Percentiles rank a stretch among this genome's conserved stretches.
phyloP scores from a whole-genome alignment of 768 basidiomycete genomes.

The Epithele typhae region DNA sequence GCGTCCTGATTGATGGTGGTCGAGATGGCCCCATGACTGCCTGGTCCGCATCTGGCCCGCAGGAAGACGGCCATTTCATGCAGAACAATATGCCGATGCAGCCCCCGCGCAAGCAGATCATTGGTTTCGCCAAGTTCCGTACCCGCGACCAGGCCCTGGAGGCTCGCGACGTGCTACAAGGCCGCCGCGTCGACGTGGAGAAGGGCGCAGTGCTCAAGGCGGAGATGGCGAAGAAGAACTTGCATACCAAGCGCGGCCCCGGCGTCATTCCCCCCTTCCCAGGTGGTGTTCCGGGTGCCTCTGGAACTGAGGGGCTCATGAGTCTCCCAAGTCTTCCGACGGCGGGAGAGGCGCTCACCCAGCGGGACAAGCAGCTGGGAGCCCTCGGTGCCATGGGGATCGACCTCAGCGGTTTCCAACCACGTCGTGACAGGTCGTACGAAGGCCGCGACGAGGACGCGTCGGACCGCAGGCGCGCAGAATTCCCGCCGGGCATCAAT shows the following conservation, averaged over 20 bases:
- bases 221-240: slow-evolving; percentile 99
- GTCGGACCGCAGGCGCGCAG: slow-evolving; percentile 33
- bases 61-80: slow-evolving; percentile 33
- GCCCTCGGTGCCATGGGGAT: slow-evolving; percentile 28
- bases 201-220: slow-evolving; percentile 93
- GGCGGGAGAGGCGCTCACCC: slow-evolving; percentile 15
- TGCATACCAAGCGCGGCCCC: slow-evolving; percentile 82
- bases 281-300: slow-evolving; percentile 11
- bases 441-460: slow-evolving; percentile 46
- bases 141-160: slow-evolving; percentile 82
- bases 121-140: slow-evolving; percentile 96
- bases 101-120: slow-evolving; percentile 81
- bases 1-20: slow-evolving; percentile 75
- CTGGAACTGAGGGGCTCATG: slow-evolving; percentile 12
- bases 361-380: slow-evolving; percentile 18
- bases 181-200: slow-evolving; percentile 86
- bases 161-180: slow-evolving; percentile 85
- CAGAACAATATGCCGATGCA: slow-evolving; percentile 25
- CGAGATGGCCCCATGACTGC: slow-evolving; percentile 69
- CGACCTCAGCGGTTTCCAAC: slow-evolving; percentile 31
- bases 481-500: slow-evolving; percentile 25
- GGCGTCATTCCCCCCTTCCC: slow-evolving; percentile 38
- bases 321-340: slow-evolving; percentile 13
- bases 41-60: slow-evolving; percentile 46
- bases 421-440: slow-evolving; percentile 21